Evolutionary conservation across 495 filamentous ascomycete genomes (phyloP).

Genomic region (Hypoxylon trugodes): DNA sequence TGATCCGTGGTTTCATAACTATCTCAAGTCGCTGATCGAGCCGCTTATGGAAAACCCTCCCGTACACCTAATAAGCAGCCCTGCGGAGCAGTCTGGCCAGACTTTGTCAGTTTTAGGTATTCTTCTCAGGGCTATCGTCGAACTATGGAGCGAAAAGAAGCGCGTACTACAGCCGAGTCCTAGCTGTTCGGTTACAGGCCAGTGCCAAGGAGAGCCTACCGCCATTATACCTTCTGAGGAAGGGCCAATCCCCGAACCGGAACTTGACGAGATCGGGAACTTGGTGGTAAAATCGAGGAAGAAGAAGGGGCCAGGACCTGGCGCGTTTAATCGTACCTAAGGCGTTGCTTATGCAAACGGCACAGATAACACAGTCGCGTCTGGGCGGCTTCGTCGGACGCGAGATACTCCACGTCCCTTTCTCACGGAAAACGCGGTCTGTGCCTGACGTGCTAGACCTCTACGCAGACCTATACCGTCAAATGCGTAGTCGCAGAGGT

Average conservation of each 20-base stretch:
- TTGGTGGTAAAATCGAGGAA: too few relatives aligned
- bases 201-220: neutral
- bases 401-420: slow-evolving; percentile 57
- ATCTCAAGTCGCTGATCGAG: slow-evolving; percentile 11
- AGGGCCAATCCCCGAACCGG: neutral
- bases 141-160: slow-evolving; percentile 15
- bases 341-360: slow-evolving; percentile 59
- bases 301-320: too few relatives aligned
- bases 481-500: slow-evolving; percentile 43
- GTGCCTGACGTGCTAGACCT: slow-evolving; percentile 37
- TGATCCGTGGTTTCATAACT: slow-evolving; percentile 22
- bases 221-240: neutral
- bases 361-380: slow-evolving; percentile 56
- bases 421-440: slow-evolving; percentile 57
- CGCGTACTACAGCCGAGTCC: too few relatives aligned
- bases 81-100: neutral
- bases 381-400: slow-evolving; percentile 60
- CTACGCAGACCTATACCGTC: slow-evolving; percentile 49
- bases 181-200: neutral
- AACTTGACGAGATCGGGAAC: too few relatives aligned
- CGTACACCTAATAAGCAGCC: neutral
- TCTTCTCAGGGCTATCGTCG: slow-evolving; percentile 11
- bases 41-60: neutral
- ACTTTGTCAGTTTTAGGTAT: slow-evolving; percentile 1
- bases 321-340: slow-evolving; percentile 62